phyloP scores from a whole-genome alignment of 306 rosid species.

The Fragaria ananassa region DNA sequence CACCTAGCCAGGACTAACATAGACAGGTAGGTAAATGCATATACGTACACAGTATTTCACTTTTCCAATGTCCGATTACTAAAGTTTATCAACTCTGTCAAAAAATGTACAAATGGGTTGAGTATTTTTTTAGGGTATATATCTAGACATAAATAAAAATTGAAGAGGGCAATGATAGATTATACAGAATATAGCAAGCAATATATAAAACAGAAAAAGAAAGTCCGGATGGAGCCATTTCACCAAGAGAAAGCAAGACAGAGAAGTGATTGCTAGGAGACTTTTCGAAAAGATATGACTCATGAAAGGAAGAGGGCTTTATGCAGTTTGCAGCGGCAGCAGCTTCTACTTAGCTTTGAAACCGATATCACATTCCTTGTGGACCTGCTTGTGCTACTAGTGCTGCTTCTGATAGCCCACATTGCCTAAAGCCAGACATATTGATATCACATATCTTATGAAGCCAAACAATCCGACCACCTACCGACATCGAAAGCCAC shows the following conservation, averaged over 20 bases:
- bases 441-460: background rate
- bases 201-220: constrained; percentile 25
- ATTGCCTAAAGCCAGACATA: constrained; percentile 28
- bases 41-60: too few species aligned
- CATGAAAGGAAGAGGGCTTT: constrained; percentile 2
- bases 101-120: too few species aligned
- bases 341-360: constrained; percentile 5
- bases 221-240: constrained; percentile 33
- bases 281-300: constrained; percentile 22
- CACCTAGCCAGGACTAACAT: background rate
- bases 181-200: too few species aligned
- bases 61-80: too few species aligned
- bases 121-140: too few species aligned
- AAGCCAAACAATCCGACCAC: constrained; percentile 36
- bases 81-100: too few species aligned
- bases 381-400: constrained; percentile 17
- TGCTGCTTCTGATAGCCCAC: constrained; percentile 16
- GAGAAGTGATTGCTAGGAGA: constrained; percentile 45
- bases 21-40: background rate
- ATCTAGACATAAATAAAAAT: too few species aligned
- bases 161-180: too few species aligned
- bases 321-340: constrained; percentile 11
- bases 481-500: constrained; percentile 55
- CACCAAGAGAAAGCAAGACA: constrained; percentile 42
- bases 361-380: constrained; percentile 8